A percentile compares a stretch with the other conserved stretches of the same genome.
Conservation (phyloP, 2,329 filamentous ascomycete genomes). For the Penicillium oxalicum region DNA sequence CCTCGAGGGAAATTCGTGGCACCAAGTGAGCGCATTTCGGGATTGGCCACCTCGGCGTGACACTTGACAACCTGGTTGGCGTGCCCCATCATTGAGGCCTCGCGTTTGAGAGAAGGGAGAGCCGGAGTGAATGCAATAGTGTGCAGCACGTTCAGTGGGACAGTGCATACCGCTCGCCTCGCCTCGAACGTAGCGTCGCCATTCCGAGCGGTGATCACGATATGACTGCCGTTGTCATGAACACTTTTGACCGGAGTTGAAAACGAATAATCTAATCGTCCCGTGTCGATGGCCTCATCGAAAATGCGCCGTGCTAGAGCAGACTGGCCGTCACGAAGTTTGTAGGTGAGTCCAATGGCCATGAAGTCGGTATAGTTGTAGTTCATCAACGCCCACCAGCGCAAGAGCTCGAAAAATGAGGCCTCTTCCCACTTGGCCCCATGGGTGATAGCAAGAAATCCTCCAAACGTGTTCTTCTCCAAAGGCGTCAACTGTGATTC, state of each 20-base stretch:
- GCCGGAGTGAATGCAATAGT: neutral
- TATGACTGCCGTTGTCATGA: neutral
- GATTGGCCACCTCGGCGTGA: neutral
- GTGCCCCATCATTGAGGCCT: neutral
- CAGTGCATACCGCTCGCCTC: neutral
- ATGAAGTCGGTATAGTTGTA: neutral
- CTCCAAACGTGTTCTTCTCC: conserved; percentile 1
- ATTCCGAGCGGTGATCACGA: neutral
- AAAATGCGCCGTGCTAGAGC: neutral
- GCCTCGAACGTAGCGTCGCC: neutral
- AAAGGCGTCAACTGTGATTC: neutral
- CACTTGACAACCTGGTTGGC: neutral
- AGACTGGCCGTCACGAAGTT: conserved; percentile 3
- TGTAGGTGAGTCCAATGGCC: conserved; percentile 1
- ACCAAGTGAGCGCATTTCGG: conserved; percentile 1
- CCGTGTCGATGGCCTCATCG: conserved; percentile 2
- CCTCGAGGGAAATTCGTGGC: neutral
- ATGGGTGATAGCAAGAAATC: neutral
- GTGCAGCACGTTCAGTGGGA: conserved; percentile 5
- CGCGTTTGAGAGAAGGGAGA: neutral
- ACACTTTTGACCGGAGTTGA: neutral
- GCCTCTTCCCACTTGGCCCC: conserved; percentile 3
- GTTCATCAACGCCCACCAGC: conserved; percentile 4
- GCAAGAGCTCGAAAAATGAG: conserved; percentile 2
- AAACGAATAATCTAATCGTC: neutral